Conservation (phyloP, 2,329 filamentous ascomycete genomes). For the Reticulascus tulasneorum region DNA sequence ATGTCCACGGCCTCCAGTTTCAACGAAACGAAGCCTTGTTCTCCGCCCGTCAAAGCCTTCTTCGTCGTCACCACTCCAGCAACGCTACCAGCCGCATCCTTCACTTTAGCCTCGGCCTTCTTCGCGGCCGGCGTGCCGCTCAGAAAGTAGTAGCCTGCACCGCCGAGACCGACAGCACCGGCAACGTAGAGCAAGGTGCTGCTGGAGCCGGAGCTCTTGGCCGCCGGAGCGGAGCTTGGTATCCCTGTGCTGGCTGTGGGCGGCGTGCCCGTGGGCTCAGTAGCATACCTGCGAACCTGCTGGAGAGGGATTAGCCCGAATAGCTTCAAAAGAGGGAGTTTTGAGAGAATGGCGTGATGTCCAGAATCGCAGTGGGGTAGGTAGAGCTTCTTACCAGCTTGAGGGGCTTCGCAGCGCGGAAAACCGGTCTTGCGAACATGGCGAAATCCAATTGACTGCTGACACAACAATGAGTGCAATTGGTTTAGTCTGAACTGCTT, state of each 20-base stretch:
- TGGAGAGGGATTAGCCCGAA: conserved; percentile 38
- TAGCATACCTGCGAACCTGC: conserved; percentile 63
- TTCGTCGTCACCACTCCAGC: conserved; percentile 34
- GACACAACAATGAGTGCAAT: conserved; percentile 1
- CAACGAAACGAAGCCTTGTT: conserved; percentile 83
- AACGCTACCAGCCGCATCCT: conserved; percentile 32
- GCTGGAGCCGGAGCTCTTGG: conserved; percentile 49
- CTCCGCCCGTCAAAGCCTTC: conserved; percentile 70
- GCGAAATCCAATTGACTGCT: conserved; percentile 10
- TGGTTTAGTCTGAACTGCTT: not conserved
- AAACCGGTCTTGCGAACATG: conserved; percentile 65
- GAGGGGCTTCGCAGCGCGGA: conserved; percentile 62
- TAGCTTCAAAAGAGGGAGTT: too few relatives aligned
- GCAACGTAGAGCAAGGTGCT: conserved; percentile 59
- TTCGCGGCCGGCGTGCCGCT: conserved; percentile 48
- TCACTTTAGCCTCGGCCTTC: conserved; percentile 53
- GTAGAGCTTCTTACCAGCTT: conserved; percentile 50
- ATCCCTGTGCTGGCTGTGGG: too few relatives aligned
- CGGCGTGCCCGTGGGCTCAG: too few relatives aligned
- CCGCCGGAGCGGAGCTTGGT: too few relatives aligned
- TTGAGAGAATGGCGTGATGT: too few relatives aligned
- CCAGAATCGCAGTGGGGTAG: not conserved
- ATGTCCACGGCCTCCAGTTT: conserved; percentile 73
- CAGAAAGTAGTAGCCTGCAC: conserved; percentile 54
- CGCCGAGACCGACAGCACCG: conserved; percentile 55